phyloP scores from a whole-genome alignment of 768 basidiomycete genomes.

The Suillus decipiens region DNA sequence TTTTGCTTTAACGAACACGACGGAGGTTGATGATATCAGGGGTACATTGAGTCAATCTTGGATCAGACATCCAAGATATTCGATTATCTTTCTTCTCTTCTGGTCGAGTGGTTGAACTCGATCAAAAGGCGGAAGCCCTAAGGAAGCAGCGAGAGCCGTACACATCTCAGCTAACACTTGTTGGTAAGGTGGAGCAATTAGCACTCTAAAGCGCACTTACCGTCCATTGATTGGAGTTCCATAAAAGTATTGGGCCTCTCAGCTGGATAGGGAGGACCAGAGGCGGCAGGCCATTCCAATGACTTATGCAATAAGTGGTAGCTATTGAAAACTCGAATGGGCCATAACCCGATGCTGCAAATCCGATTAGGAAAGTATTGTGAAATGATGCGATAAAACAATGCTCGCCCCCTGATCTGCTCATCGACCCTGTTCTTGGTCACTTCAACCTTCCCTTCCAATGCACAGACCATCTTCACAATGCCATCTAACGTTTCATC shows the following conservation, averaged over 20 bases:
- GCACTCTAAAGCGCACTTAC: background rate
- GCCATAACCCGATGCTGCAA: background rate
- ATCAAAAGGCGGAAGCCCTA: background rate
- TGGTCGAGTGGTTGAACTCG: background rate
- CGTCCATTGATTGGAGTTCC: background rate
- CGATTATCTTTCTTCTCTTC: background rate
- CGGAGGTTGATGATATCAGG: background rate
- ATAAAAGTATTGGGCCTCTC: background rate
- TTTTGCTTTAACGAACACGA: background rate
- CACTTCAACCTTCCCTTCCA: background rate
- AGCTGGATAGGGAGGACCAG: background rate
- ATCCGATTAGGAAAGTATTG: background rate
- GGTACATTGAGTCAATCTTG: background rate
- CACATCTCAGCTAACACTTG: background rate
- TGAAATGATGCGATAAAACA: background rate
- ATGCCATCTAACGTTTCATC: background rate
- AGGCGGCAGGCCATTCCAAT: background rate
- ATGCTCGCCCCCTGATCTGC: background rate
- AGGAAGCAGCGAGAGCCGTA: background rate
- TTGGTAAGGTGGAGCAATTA: background rate
- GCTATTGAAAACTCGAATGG: background rate
- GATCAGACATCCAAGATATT: background rate
- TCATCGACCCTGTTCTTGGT: background rate
- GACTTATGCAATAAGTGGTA: background rate
- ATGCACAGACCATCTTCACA: background rate